Base-by-base conservation (phyloP, 345 rosid genomes). In the Aquilaria sinensis region DNA sequence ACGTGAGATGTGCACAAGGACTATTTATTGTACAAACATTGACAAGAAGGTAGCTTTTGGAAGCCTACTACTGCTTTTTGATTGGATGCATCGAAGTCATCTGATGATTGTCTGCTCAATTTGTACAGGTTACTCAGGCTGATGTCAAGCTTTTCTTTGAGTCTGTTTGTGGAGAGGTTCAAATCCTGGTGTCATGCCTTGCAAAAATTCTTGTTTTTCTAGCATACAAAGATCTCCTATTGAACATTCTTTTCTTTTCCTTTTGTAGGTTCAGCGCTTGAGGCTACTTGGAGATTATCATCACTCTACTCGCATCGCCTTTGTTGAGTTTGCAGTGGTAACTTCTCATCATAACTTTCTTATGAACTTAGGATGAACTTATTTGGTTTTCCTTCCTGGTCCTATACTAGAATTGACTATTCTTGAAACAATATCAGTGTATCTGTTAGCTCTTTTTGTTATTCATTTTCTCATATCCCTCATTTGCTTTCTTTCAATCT, bases 1-100 rank as follows among this genome's bases (percentile, higher is more conserved):
- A 69, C 94, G 97, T 0, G 99, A 95, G 82, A 91, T 89, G 96
- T 95, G 99, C 70, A 69, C 96, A 34, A 91, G 99, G 76, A 95
- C 99, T 72, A 81, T 95, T 64, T 95, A 95, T 67, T 91, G 98
- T 65, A 83, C 99, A 66, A 95, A 95, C 85, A 85, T 95, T 63
- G 99, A 95, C 85, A 87, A 83, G 74, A 82, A 81, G 97, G 99
- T 91, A 72, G 65, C 49, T 6, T 60, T 47, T 13, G 52, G 43
- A 4, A 37, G 5, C 43, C 10, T 30, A 51, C 16, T 30, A 60
- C 15, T 29, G 30, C 46, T 47, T 29, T 71, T 37, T 63, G 11
- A 48, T 56, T 30, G 9, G 13, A 66, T 65, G 49, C 53, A 34
- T 53, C 10, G 5, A 49, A 57, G 47, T 57, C 34, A 50, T 51